Evolutionary conservation across 2,329 filamentous ascomycete genomes (phyloP).

Genomic region (Coccinonectria pachysandricola): DNA sequence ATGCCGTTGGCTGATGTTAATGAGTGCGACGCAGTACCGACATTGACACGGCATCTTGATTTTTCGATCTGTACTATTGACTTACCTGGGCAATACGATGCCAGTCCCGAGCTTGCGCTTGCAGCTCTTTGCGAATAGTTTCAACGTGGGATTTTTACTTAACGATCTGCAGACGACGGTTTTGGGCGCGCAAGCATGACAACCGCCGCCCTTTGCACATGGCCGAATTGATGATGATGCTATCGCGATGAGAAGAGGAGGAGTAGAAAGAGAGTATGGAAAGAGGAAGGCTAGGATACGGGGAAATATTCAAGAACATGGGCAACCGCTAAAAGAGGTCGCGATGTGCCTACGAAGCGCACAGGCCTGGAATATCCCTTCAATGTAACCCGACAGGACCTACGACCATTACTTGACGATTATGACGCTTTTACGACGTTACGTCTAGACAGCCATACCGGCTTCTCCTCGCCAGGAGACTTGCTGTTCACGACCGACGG

Average conservation of each 20-base stretch:
- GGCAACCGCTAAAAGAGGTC: constrained; percentile 30
- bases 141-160: constrained; percentile 20
- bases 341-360: constrained; percentile 21
- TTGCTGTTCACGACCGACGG: constrained; percentile 21
- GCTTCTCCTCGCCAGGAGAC: constrained; percentile 22
- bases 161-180: constrained; percentile 8
- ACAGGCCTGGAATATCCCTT: constrained; percentile 21
- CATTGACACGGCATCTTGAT: constrained; percentile 21
- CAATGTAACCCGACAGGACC: constrained; percentile 24
- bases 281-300: constrained; percentile 31
- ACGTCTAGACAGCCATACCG: constrained; percentile 35
- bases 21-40: constrained; percentile 17
- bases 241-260: constrained; percentile 29
- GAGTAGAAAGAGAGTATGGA: constrained; percentile 27
- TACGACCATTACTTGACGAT: constrained; percentile 33
- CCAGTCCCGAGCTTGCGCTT: constrained; percentile 10
- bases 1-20: constrained; percentile 14
- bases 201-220: constrained; percentile 6
- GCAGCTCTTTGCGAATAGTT: constrained; percentile 19
- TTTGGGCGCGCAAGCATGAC: constrained; percentile 8
- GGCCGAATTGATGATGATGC: constrained; percentile 28
- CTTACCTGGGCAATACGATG: constrained; percentile 12
- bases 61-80: constrained; percentile 30
- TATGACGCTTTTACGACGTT: constrained; percentile 36
- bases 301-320: constrained; percentile 29